Conservation (phyloP, 768 basidiomycete species). For the Leccinum ochraceum region DNA sequence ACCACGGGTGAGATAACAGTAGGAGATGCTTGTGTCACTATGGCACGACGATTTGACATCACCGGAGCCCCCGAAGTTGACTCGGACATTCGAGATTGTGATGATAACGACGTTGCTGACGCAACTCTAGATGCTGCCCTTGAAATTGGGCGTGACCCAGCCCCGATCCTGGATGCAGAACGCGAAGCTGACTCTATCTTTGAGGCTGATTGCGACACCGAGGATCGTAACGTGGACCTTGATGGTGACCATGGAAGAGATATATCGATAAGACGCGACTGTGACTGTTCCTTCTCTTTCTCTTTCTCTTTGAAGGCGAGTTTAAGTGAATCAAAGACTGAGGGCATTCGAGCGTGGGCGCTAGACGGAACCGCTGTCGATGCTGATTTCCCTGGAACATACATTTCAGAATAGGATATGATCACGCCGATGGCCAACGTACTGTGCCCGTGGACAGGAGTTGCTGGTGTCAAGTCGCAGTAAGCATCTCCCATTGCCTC, state of each 20-base stretch:
- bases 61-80: background rate
- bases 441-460: slow-evolving; percentile 42
- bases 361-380: slow-evolving; percentile 23
- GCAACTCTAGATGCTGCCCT: slow-evolving; percentile 9
- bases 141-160: slow-evolving; percentile 17
- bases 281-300: slow-evolving; percentile 31
- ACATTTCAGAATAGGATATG: background rate
- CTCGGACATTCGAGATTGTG: slow-evolving; percentile 4
- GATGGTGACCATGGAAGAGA: slow-evolving; percentile 37
- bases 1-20: background rate
- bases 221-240: slow-evolving; percentile 14
- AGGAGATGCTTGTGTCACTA: background rate
- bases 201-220: slow-evolving; percentile 20
- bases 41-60: background rate
- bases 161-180: slow-evolving; percentile 21
- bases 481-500: slow-evolving; percentile 68
- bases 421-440: slow-evolving; percentile 29
- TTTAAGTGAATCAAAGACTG: slow-evolving; percentile 22
- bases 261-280: slow-evolving; percentile 35
- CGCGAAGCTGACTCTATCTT: slow-evolving; percentile 17
- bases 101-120: background rate
- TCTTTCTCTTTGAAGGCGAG: slow-evolving; percentile 26
- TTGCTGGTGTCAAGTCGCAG: slow-evolving; percentile 47
- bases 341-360: slow-evolving; percentile 18
- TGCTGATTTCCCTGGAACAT: slow-evolving; percentile 35